Evolutionary conservation across 2,329 filamentous ascomycete genomes (phyloP).

Genomic region (Arachnomyces sp.): DNA sequence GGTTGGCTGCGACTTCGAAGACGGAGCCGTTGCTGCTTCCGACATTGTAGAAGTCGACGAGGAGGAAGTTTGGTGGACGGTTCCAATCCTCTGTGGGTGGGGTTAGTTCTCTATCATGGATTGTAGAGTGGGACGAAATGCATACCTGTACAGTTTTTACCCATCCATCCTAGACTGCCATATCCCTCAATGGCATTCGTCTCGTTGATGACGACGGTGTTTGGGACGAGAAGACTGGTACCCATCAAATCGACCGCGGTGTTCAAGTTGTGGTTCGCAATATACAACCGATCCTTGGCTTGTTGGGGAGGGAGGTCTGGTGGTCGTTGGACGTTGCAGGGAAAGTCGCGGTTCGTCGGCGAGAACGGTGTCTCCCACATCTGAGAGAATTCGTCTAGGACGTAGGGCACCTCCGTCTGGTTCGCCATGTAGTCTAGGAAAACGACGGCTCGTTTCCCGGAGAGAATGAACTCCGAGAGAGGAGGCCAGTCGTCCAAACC

Average conservation of each 20-base stretch:
- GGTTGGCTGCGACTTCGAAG: slow-evolving; percentile 61
- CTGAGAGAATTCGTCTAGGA: slow-evolving; percentile 79
- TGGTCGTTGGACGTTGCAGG: slow-evolving; percentile 70
- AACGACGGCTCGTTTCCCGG: slow-evolving; percentile 62
- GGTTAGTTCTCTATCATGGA: slow-evolving; percentile 1
- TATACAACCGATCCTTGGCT: slow-evolving; percentile 58
- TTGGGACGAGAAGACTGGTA: slow-evolving; percentile 59
- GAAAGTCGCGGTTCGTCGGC: slow-evolving; percentile 59
- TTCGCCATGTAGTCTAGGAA: slow-evolving; percentile 82
- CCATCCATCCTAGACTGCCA: slow-evolving; percentile 58
- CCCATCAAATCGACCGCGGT: slow-evolving; percentile 61
- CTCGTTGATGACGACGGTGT: slow-evolving; percentile 58
- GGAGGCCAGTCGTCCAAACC: slow-evolving; percentile 72
- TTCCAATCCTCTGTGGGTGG: slow-evolving; percentile 47
- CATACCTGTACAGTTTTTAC: slow-evolving; percentile 52
- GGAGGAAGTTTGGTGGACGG: slow-evolving; percentile 64
- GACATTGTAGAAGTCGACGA: slow-evolving; percentile 78
- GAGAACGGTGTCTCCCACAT: slow-evolving; percentile 90
- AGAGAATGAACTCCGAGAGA: slow-evolving; percentile 64
- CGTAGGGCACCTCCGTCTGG: slow-evolving; percentile 68
- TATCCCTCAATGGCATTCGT: slow-evolving; percentile 61
- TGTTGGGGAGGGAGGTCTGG: slow-evolving; percentile 51
- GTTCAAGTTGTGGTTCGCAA: slow-evolving; percentile 90
- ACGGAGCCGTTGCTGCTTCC: slow-evolving; percentile 63
- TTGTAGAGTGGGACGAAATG: slow-evolving; percentile 4